Base-by-base conservation (phyloP, 352 stramenopile genomes). In the Pythium folliculosum region DNA sequence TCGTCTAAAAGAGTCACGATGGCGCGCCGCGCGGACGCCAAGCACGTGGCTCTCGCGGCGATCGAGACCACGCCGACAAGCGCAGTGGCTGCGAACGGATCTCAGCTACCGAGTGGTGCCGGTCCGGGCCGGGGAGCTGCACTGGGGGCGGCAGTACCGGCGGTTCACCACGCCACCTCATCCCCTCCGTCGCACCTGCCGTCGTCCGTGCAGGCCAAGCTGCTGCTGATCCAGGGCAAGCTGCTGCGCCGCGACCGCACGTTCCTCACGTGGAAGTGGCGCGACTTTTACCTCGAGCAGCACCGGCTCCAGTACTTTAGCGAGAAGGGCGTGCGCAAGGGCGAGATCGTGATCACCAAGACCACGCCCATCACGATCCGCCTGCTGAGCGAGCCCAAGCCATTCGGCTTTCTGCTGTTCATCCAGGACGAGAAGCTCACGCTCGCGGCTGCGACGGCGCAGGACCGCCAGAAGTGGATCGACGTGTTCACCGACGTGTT, bases 251-350 rank as follows among this genome's bases (percentile, higher is more conserved):
- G 84, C 38, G 84, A 92, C 69, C 84, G 86, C 19, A 87, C 81
- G 38, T 80, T 94, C 43, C 77, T 89, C 50, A 92, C 84, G 70
- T 94, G 86, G 86, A 94, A 94, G 56, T 90, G 82, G 81, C 81
- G 86, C 56, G 82, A 94, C 62, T 90, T 94, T 52, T 82, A 87
- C 52, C 65, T 94, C 43, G 84, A 94, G 65, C 77, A 80, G 59
- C 70, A 76, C 51, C 76, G 84, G 0, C 67, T 92, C 57, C 84
- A 91, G 71, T 91, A 90, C 78, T 92, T 90, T 58, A 92, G 79
- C 62, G 74, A 86, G 63, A 91, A 91, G 58, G 82, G 82, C 53
- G 81, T 77, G 55, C 81, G 82, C 69, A 92, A 92, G 70, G 84
- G 82, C 14, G 82, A 92, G 72, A 88, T 92, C 63, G 50, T 73